Percentiles rank a stretch among this genome's conserved stretches.
phyloP scores from a whole-genome alignment of 371 early-diverging fungal genomes.

The Syncephalastrum racemosum region DNA sequence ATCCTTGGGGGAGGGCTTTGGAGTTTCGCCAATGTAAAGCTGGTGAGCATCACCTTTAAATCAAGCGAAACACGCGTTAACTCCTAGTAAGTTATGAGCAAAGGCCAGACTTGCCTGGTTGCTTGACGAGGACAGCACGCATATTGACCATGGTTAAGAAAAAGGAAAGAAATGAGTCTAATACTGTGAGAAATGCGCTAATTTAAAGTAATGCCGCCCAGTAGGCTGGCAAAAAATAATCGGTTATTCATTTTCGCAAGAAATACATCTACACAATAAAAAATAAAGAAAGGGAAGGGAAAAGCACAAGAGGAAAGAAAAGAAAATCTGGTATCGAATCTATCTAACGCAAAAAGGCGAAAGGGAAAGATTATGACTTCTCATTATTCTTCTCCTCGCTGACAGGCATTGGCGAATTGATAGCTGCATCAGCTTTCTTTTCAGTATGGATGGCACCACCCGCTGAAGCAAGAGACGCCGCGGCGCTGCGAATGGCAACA shows the following conservation, averaged over 20 bases:
- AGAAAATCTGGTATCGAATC: no score
- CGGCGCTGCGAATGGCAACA: neutral
- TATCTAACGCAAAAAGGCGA: no score
- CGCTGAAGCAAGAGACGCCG: neutral
- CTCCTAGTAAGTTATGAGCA: neutral
- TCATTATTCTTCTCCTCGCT: neutral
- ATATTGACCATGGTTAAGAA: slow-evolving; percentile 10
- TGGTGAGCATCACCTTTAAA: slow-evolving; percentile 52
- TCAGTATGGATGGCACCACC: slow-evolving; percentile 5
- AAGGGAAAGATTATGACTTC: no score
- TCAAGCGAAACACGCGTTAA: neutral
- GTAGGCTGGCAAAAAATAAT: neutral
- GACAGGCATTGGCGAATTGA: neutral
- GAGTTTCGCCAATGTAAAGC: slow-evolving; percentile 53
- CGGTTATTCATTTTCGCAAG: neutral
- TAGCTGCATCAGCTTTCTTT: neutral
- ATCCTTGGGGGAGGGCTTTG: slow-evolving; percentile 51
- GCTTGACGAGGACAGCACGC: slow-evolving; percentile 39
- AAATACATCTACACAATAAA: no score
- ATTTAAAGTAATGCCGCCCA: neutral
- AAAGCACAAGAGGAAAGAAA: no score
- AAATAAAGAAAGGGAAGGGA: no score
- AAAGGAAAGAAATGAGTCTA: neutral
- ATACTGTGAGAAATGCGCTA: neutral
- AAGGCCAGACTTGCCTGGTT: slow-evolving; percentile 23